These are phyloP conservation scores for Sphagnum fallax DNA, from an alignment of 228 moss, liverwort and hornwort species.

Conservation along the genomic window DNA sequence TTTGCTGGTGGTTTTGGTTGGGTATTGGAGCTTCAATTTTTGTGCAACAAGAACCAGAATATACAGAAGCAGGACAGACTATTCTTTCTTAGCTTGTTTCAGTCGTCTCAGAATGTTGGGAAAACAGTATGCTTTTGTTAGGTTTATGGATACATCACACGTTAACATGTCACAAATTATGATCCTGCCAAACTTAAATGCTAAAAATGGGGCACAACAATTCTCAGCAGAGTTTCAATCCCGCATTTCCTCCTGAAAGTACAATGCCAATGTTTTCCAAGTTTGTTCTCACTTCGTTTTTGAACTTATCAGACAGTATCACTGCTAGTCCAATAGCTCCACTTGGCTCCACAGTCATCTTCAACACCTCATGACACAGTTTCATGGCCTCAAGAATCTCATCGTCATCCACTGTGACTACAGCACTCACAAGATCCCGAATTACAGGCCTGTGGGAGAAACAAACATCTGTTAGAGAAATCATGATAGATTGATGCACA, in stretches of 20 bases:
- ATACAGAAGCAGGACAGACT: too few species aligned
- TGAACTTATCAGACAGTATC: slow-evolving; percentile 24
- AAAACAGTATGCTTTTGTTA: too few species aligned
- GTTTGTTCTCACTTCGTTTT: slow-evolving; percentile 6
- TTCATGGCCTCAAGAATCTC: slow-evolving; percentile 55
- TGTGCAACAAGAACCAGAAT: too few species aligned
- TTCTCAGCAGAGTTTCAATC: slow-evolving; percentile 34
- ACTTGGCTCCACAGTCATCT: slow-evolving; percentile 70
- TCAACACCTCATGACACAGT: slow-evolving; percentile 70
- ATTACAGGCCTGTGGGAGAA: slow-evolving; percentile 54
- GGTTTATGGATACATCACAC: too few species aligned
- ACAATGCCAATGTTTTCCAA: slow-evolving; percentile 58
- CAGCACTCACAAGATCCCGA: slow-evolving; percentile 63
- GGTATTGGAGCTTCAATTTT: too few species aligned
- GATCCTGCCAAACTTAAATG: too few species aligned
- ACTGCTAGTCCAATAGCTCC: slow-evolving; percentile 68
- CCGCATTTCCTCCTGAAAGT: slow-evolving; percentile 55
- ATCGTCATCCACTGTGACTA: slow-evolving; percentile 52
- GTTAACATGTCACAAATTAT: too few species aligned
- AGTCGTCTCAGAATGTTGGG: too few species aligned
- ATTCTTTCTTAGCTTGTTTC: too few species aligned
- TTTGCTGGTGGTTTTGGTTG: too few species aligned
- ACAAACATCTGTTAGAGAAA: not conserved
- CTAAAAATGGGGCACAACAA: too few species aligned
- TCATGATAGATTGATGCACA: too few species aligned